Percentiles rank a stretch among this genome's conserved stretches.
Evolutionary conservation across 495 filamentous ascomycete species (phyloP).

Genomic region (Penicillium parvum): DNA sequence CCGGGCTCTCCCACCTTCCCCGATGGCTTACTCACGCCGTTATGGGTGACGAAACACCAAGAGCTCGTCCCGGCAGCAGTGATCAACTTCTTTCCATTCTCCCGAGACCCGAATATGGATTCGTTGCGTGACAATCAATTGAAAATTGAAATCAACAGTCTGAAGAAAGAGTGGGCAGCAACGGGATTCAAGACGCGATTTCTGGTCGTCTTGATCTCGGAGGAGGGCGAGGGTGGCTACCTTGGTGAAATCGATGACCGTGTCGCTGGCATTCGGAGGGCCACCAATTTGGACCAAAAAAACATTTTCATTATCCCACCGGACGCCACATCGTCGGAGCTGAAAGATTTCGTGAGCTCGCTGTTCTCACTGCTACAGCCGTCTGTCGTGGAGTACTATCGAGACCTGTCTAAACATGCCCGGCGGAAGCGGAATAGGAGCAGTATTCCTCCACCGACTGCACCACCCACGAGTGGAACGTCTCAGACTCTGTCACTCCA

Average conservation of each 20-base stretch:
- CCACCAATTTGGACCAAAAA: slow-evolving; percentile 75
- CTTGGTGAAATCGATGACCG: slow-evolving; percentile 68
- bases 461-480: slow-evolving; percentile 75
- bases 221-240: slow-evolving; percentile 55
- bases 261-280: slow-evolving; percentile 65
- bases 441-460: slow-evolving; percentile 71
- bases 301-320: slow-evolving; percentile 72
- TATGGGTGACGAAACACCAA: slow-evolving; percentile 86
- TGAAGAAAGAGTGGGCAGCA: slow-evolving; percentile 59
- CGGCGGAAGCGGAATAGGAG: slow-evolving; percentile 77
- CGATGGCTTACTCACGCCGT: slow-evolving; percentile 75
- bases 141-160: slow-evolving; percentile 77
- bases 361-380: slow-evolving; percentile 58
- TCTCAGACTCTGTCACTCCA: slow-evolving; percentile 77
- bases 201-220: slow-evolving; percentile 71
- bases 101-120: slow-evolving; percentile 62
- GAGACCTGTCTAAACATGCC: slow-evolving; percentile 82
- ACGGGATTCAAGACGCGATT: slow-evolving; percentile 71
- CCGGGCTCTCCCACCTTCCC: slow-evolving; percentile 76
- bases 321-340: slow-evolving; percentile 54
- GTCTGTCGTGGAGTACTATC: slow-evolving; percentile 73
- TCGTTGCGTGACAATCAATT: slow-evolving; percentile 79
- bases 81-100: slow-evolving; percentile 68
- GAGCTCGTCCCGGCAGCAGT: slow-evolving; percentile 72
- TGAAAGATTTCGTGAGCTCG: slow-evolving; percentile 60